A percentile compares a stretch with the other conserved stretches of the same genome.
Evolutionary conservation across 2,329 filamentous ascomycete species (phyloP).

Genomic region (Annulohypoxylon truncatum): DNA sequence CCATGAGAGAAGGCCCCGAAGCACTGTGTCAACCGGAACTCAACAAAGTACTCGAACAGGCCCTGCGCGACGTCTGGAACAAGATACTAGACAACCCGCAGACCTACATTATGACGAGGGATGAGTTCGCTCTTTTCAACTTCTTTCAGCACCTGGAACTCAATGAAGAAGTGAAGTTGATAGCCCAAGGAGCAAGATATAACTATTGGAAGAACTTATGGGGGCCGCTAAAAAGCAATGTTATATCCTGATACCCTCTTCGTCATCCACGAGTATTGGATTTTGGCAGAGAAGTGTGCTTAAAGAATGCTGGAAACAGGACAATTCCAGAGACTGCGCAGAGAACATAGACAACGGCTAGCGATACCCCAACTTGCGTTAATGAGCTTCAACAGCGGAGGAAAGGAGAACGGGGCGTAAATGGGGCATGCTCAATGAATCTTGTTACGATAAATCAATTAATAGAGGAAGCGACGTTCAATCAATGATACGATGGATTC

Average conservation of each 20-base stretch:
- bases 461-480: background rate
- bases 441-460: background rate
- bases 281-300: too few species aligned
- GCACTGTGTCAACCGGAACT: conserved; percentile 72
- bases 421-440: too few species aligned
- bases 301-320: too few species aligned
- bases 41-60: conserved; percentile 72
- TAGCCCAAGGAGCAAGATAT: conserved; percentile 56
- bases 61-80: conserved; percentile 73
- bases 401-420: background rate
- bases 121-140: conserved; percentile 90
- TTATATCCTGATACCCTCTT: too few species aligned
- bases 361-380: background rate
- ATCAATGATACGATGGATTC: too few species aligned
- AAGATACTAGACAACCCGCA: conserved; percentile 73
- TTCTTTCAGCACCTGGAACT: conserved; percentile 78
- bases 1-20: conserved; percentile 78
- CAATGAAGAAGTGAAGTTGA: conserved; percentile 59
- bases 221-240: background rate
- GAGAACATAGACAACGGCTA: background rate
- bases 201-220: conserved; percentile 64
- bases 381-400: background rate
- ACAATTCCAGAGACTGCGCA: background rate
- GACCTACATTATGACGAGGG: conserved; percentile 77
- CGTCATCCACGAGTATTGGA: too few species aligned